Evolutionary conservation across 73 alveolate genomes (phyloP), one percentile per base, ranked within the genome.

Genomic region (Halteria grandinella): DNA sequence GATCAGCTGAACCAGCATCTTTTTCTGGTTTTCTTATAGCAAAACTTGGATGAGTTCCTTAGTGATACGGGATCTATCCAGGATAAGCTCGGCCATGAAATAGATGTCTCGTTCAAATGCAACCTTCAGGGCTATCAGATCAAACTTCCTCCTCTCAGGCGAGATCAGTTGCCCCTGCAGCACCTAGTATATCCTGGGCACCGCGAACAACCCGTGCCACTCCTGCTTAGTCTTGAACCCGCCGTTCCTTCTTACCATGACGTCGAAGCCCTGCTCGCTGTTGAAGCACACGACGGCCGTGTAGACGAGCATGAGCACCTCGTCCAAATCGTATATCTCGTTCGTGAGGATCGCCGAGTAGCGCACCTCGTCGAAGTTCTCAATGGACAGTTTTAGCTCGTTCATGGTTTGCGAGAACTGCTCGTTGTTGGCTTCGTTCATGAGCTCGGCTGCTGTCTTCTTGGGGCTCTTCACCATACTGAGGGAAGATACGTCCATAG

Each of bases 351-450:
- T 34, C 17, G 32, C 41, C 15, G 36, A 34, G 55, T 48, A 70
- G 34, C 51, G 27, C 41, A 44, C 34, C 7, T 50, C 70, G 55
- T 70, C 83, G 37, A 44, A 62, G 11, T 25, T 21, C 59, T 70
- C 83, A 5, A 70, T 21, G 20, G 47, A 50, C 7, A 45, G n/a
- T 44, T 70, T 70, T 24, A 70, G 64, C 21, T 70, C 71, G 15
- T 41, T 50, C 83, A 70, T 70, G 33, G 36, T 70, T 1, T 70
- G 12, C 12, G 83, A 70, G 24, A 70, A n/a, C n/a, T n/a, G n/a
- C n/a, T n/a, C n/a, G n/a, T n/a, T n/a, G n/a, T n/a, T n/a, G n/a
- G n/a, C n/a, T n/a, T n/a, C n/a, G n/a, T n/a, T n/a, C n/a, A n/a
- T n/a, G n/a, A n/a, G n/a, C n/a, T n/a, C n/a, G n/a, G n/a, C n/a